Conservation (phyloP, 2,329 filamentous ascomycete genomes). For the Trichoderma lentiforme region DNA sequence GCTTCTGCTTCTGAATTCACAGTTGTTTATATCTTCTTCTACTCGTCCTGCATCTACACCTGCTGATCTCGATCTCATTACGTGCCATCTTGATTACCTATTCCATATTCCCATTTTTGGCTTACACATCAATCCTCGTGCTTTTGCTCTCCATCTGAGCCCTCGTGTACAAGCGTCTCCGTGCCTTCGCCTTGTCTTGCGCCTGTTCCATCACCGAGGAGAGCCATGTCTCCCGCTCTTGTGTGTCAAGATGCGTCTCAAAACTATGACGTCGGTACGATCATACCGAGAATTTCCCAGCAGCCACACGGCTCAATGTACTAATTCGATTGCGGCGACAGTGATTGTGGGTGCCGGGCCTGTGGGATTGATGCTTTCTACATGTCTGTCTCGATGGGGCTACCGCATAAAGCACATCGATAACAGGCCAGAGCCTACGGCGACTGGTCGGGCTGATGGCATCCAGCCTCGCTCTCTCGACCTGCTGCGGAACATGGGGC, state of each 20-base stretch:
- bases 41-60: not conserved
- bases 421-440: slow-evolving; percentile 79
- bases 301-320: not conserved
- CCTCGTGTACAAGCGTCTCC: not conserved
- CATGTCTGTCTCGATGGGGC: slow-evolving; percentile 85
- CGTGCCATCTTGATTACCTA: not conserved
- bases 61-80: not conserved
- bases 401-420: slow-evolving; percentile 96
- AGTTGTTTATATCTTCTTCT: not conserved
- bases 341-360: slow-evolving; percentile 89
- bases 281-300: not conserved
- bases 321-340: slow-evolving; percentile 25
- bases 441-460: slow-evolving; percentile 83
- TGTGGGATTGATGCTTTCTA: slow-evolving; percentile 82
- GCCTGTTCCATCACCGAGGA: not conserved
- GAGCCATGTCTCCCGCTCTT: slow-evolving; percentile 9
- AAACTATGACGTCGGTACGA: slow-evolving; percentile 16
- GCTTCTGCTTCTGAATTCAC: not conserved
- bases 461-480: slow-evolving; percentile 89
- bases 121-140: not conserved
- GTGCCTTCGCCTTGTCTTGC: not conserved
- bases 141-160: not conserved
- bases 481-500: slow-evolving; percentile 81
- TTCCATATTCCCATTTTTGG: not conserved
- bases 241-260: slow-evolving; percentile 6